A percentile compares a stretch with the other conserved stretches of the same genome.
Conservation (phyloP, 352 stramenopile genomes). For the Phytopythium cucurbitacearum region DNA sequence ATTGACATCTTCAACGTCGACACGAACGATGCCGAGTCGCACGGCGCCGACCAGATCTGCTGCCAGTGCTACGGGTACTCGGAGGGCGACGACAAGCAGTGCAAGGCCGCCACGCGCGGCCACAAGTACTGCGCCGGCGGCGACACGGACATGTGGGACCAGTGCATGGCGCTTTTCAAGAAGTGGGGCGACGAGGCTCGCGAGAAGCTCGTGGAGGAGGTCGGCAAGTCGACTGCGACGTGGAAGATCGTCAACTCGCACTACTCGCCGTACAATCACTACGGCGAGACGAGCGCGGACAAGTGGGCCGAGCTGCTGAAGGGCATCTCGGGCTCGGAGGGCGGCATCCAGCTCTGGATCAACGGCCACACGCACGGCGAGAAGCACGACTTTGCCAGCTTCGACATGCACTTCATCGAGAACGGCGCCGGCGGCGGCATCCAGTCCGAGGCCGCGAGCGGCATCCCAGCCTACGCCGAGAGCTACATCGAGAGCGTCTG, state of each 20-base stretch:
- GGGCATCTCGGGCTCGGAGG: neutral
- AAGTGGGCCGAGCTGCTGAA: constrained; percentile 48
- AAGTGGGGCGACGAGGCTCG: constrained; percentile 48
- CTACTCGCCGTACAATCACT: constrained; percentile 58
- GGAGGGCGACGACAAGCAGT: constrained; percentile 26
- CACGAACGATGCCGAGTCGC: constrained; percentile 44
- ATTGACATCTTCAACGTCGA: constrained; percentile 64
- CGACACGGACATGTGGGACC: constrained; percentile 31
- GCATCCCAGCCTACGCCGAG: constrained; percentile 45
- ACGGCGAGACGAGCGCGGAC: constrained; percentile 23
- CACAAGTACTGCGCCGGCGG: constrained; percentile 35
- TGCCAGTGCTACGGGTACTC: constrained; percentile 62
- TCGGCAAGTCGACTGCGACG: constrained; percentile 42
- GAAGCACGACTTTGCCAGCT: constrained; percentile 53
- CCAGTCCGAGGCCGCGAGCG: constrained; percentile 61
- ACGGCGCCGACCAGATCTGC: constrained; percentile 44
- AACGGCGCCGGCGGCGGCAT: constrained; percentile 73
- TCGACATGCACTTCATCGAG: constrained; percentile 70
- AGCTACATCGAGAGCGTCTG: constrained; percentile 53
- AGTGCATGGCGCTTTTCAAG: constrained; percentile 34
- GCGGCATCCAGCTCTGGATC: constrained; percentile 34
- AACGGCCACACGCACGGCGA: constrained; percentile 67
- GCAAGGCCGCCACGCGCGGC: constrained; percentile 29
- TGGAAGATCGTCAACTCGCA: constrained; percentile 74
- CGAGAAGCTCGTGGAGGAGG: constrained; percentile 29